Evolutionary conservation across 192 early-diverging fungal genomes (phyloP), one percentile per base, ranked within the genome.

Genomic region (Gryganskiella cystojenkinii): DNA sequence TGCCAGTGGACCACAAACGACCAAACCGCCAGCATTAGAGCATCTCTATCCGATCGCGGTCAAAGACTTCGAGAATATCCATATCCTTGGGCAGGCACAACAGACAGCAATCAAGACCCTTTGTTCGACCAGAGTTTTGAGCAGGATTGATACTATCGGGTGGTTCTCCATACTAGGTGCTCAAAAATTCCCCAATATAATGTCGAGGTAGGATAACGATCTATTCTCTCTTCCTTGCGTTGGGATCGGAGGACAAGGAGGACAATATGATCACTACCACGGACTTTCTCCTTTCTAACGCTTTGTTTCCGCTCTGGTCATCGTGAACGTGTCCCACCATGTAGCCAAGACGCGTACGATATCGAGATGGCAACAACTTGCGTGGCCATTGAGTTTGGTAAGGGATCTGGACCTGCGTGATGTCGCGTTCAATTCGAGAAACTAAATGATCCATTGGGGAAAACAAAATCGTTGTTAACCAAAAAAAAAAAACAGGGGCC

Each of bases 291-390:
- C 25, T 24, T 63, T 37, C 34, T 33, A 44, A 37, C 28, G 17
- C 45, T 33, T 31, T 24, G 17, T 17, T 37, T 34, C 31, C 30
- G 19, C 9, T 34, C 28, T 62, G 30, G 28, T 46, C 28, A 15
- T 44, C 8, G n/a, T n/a, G n/a, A n/a, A n/a, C n/a, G n/a, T n/a
- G n/a, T n/a, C n/a, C n/a, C n/a, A n/a, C n/a, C n/a, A 24, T 59
- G 44, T 70, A 91, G 90, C 28, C 91, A 92, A 70, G 90, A 91
- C 66, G 89, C 89, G 30, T 90, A 85, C 78, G 91, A 91, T 64
- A 70, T 92, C 24, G 91, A 92, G 55, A 91, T 91, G 88, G 80
- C 83, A 13, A 89, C 88, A 34, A 83, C 89, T 13, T 80, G 81
- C 44, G 66, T 88, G 64, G 87, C 89, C 15, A 88, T 90, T 52